Conservation (phyloP, 2,329 filamentous ascomycete species). For the Eutypa lata region DNA sequence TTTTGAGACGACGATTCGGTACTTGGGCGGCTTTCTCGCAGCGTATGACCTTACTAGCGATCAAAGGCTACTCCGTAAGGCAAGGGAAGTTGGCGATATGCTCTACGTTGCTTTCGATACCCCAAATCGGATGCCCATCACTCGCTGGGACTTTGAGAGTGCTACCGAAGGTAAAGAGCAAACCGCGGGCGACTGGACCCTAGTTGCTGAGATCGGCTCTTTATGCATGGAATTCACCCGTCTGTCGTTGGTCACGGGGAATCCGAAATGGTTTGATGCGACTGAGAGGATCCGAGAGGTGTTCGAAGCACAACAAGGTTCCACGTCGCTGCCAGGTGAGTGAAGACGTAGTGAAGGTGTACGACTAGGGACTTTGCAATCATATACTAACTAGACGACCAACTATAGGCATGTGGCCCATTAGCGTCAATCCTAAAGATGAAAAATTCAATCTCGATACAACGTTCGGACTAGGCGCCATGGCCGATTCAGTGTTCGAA, state of each 20-base stretch:
- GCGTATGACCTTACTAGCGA: slow-evolving; percentile 36
- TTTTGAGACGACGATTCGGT: slow-evolving; percentile 37
- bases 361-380: no score
- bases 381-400: no score
- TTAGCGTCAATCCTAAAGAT: slow-evolving; percentile 56
- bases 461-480: slow-evolving; percentile 32
- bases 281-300: slow-evolving; percentile 25
- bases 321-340: slow-evolving; percentile 30
- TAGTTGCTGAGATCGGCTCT: slow-evolving; percentile 29
- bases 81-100: slow-evolving; percentile 38
- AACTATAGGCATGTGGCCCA: slow-evolving; percentile 68
- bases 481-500: slow-evolving; percentile 28
- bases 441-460: slow-evolving; percentile 36
- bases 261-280: slow-evolving; percentile 29
- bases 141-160: slow-evolving; percentile 21
- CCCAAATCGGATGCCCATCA: slow-evolving; percentile 29
- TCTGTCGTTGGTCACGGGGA: slow-evolving; percentile 26
- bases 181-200: slow-evolving; percentile 13
- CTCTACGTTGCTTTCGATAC: slow-evolving; percentile 30
- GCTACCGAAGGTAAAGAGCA: slow-evolving; percentile 18
- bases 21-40: slow-evolving; percentile 26
- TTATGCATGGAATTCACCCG: slow-evolving; percentile 30
- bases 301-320: slow-evolving; percentile 20
- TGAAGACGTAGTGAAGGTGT: no score
- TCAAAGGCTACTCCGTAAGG: slow-evolving; percentile 32